These are phyloP conservation scores for Casaregolazyma suthepensis DNA, from an alignment of 1,139 yeast species.

Conservation along the genomic window DNA sequence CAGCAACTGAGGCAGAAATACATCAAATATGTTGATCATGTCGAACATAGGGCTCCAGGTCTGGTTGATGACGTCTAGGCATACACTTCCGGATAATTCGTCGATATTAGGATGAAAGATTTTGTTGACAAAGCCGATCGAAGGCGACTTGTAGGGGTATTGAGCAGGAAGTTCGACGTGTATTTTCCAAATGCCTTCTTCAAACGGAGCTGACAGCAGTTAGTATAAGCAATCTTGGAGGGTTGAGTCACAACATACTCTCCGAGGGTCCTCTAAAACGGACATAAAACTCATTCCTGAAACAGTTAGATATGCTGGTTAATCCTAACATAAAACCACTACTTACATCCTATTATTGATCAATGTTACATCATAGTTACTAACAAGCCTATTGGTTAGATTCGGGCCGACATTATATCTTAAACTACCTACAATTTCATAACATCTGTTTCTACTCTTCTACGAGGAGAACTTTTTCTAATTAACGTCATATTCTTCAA, in stretches of 20 bases:
- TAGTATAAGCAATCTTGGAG: not conserved
- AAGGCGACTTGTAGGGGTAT: constrained; percentile 93
- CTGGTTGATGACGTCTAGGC: constrained; percentile 93
- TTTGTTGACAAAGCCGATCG: constrained; percentile 87
- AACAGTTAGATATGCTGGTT: not conserved
- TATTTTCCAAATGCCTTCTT: constrained; percentile 85
- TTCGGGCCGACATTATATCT: not conserved
- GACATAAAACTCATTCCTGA: constrained; percentile 73
- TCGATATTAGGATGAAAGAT: constrained; percentile 81
- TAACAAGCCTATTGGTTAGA: constrained; percentile 52
- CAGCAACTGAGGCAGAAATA: constrained; percentile 85
- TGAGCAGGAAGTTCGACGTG: constrained; percentile 94
- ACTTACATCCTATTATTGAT: constrained; percentile 69
- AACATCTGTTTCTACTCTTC: constrained; percentile 94
- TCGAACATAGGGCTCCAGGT: constrained; percentile 99
- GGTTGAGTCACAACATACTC: constrained; percentile 35
- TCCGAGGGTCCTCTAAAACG: constrained; percentile 83
- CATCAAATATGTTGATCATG: constrained; percentile 81
- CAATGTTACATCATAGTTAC: constrained; percentile 83
- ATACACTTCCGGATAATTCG: constrained; percentile 85
- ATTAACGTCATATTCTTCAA: not conserved
- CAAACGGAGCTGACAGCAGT: constrained; percentile 55
- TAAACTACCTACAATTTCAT: constrained; percentile 65
- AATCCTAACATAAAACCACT: not conserved
- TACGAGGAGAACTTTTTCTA: constrained; percentile 55